Evolutionary conservation across 352 stramenopile genomes (phyloP), one percentile per base, ranked within the genome.

Genomic region (Pythium myriotylum): DNA sequence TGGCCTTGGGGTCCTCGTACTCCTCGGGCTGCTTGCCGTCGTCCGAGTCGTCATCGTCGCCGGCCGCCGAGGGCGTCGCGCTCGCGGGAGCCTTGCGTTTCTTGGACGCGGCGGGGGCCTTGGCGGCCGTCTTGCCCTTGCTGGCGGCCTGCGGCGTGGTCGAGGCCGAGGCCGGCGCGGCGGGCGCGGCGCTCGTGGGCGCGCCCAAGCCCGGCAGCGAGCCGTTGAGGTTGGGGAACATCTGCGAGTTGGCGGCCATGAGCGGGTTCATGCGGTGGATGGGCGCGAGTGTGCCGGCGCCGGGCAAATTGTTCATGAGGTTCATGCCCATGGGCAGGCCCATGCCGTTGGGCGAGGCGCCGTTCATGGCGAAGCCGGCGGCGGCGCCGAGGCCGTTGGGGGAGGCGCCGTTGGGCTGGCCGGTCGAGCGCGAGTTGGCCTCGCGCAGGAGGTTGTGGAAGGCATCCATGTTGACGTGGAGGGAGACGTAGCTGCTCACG

Each of bases 1-100:
- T 93, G 33, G 86, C 86, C 72, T 95, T 95, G 7, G 83, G 84
- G 62, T 93, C 84, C 48, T 88, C 77, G 59, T 91, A 93, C 67
- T 95, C 84, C 40, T 91, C 83, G 0, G 78, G 74, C 50, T 85
- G 62, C 39, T 87, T 84, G 37, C 73, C 74, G n/a, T 84, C 74
- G 29, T 88, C 81, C 41, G 62, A 70, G 16, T 72, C 70, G 33
- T 76, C 55, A 35, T 55, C 55, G 20, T 76, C 77, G 19, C 83
- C 79, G 14, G 53, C 67, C 35, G 84, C 72, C 54, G 67, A 72
- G 0, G 68, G 52, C 14, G 67, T 69, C 13, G 65, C 48, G 10
- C 47, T 62, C 23, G 79, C 77, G 0, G 83, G 81, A 0, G 81
- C 74, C 46, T 92, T 92, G 29, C 83, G 77, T 65, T 92, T 92